Evolutionary conservation across 305 asterid genomes (phyloP).

Genomic region (Plantago lanceolata): DNA sequence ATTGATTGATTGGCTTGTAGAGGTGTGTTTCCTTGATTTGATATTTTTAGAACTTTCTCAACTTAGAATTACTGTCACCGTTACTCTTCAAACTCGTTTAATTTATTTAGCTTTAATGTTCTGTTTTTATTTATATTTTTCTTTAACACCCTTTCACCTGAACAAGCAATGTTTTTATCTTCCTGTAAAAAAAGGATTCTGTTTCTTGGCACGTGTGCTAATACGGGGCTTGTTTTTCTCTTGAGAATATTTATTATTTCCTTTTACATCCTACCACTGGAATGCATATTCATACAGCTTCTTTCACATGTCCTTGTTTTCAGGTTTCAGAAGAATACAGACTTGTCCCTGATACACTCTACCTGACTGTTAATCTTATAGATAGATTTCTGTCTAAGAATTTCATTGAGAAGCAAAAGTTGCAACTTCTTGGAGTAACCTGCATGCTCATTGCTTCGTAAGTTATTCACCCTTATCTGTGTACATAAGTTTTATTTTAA

Average conservation of each 20-base stretch:
- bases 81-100: neutral
- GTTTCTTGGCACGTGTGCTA: neutral
- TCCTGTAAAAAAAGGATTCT: neutral
- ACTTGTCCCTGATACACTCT: conserved; percentile 92
- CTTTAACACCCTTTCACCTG: too few relatives aligned
- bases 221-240: conserved; percentile 1
- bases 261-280: neutral
- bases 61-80: conserved; percentile 3
- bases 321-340: conserved; percentile 95
- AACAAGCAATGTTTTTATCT: neutral
- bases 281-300: conserved; percentile 5
- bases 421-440: conserved; percentile 95
- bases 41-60: neutral
- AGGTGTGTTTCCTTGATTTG: conserved; percentile 52
- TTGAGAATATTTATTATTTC: neutral
- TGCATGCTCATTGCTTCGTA: conserved; percentile 99
- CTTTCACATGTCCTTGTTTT: conserved; percentile 24
- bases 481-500: conserved; percentile 4
- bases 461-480: conserved; percentile 24
- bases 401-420: conserved; percentile 76
- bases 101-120: neutral
- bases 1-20: conserved; percentile 97
- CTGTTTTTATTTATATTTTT: neutral
- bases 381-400: conserved; percentile 78
- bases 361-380: conserved; percentile 93